Evolutionary conservation across 176 grass and related monocot species (phyloP).

Genomic region (Tillandsia leiboldiana): DNA sequence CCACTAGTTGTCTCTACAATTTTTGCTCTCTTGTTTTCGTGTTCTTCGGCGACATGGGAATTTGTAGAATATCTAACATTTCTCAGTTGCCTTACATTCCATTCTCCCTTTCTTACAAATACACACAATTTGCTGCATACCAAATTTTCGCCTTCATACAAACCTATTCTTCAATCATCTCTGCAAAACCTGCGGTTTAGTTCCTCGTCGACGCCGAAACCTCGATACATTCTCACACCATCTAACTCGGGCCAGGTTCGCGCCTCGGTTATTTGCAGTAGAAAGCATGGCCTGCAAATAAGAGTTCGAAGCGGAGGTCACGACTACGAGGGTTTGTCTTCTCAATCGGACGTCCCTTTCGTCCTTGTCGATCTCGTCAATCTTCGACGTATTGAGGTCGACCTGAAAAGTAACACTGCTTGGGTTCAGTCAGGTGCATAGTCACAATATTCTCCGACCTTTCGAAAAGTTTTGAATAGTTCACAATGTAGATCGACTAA

Average conservation of each 20-base stretch:
- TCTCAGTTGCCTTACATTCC: neutral
- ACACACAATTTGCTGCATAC: too few species aligned
- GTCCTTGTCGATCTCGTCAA: neutral
- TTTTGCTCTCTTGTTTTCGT: too few species aligned
- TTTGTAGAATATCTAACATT: neutral
- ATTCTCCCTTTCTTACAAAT: too few species aligned
- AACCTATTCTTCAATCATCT: neutral
- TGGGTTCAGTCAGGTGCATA: neutral
- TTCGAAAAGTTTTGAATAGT: too few species aligned
- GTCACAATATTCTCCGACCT: too few species aligned
- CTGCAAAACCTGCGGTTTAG: neutral
- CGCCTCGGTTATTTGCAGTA: neutral
- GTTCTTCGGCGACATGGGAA: too few species aligned
- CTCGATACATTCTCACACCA: neutral
- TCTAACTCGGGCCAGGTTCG: neutral
- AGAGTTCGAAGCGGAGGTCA: constrained; percentile 1
- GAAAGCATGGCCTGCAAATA: neutral
- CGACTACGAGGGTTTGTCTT: constrained; percentile 2
- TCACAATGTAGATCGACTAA: too few species aligned
- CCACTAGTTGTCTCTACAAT: too few species aligned
- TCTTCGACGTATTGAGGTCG: neutral
- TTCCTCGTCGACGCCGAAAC: neutral
- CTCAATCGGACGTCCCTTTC: neutral
- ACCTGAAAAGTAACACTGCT: neutral
- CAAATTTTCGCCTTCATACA: too few species aligned